phyloP scores from a whole-genome alignment of 257 asterid species.

The Eucommia ulmoides region DNA sequence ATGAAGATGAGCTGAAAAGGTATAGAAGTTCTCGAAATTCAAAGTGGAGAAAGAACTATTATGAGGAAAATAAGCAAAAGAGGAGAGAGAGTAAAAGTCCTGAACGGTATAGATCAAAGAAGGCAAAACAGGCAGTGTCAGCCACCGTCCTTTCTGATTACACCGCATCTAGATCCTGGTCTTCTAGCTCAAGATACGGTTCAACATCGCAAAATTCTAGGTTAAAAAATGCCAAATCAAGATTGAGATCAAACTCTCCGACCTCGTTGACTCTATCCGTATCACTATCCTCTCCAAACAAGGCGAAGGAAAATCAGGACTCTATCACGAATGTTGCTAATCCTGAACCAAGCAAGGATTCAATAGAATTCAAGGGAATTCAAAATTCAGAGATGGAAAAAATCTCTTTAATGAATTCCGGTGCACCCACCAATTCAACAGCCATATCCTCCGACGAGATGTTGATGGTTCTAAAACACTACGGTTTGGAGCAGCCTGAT shows the following conservation, averaged over 20 bases:
- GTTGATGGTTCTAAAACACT: constrained; percentile 23
- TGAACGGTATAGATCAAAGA: constrained; percentile 18
- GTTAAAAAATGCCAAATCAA: constrained; percentile 4
- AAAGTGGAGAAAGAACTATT: too few species aligned
- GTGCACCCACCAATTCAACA: constrained; percentile 13
- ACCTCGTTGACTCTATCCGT: constrained; percentile 14
- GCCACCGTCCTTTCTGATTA: constrained; percentile 26
- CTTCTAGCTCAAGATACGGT: constrained; percentile 24
- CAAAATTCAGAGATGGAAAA: too few species aligned
- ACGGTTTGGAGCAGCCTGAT: constrained; percentile 24
- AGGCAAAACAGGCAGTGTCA: constrained; percentile 23
- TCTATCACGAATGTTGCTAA: constrained; percentile 11
- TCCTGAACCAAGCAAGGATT: constrained; percentile 8
- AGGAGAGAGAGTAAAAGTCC: constrained; percentile 12
- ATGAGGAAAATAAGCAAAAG: constrained; percentile 21
- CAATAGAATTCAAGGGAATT: too few species aligned
- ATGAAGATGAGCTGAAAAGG: too few species aligned
- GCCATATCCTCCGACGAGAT: constrained; percentile 35
- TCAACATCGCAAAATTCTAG: constrained; percentile 21
- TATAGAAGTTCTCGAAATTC: too few species aligned
- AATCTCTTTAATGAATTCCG: too few species aligned
- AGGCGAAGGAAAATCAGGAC: constrained; percentile 11
- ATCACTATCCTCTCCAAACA: constrained; percentile 21
- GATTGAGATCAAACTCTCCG: constrained; percentile 21
- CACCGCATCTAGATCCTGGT: constrained; percentile 24